Evolutionary conservation across 2,329 filamentous ascomycete species (phyloP), one percentile per base, ranked within the genome.

Genomic region (Ceratocystis alfenasii): DNA sequence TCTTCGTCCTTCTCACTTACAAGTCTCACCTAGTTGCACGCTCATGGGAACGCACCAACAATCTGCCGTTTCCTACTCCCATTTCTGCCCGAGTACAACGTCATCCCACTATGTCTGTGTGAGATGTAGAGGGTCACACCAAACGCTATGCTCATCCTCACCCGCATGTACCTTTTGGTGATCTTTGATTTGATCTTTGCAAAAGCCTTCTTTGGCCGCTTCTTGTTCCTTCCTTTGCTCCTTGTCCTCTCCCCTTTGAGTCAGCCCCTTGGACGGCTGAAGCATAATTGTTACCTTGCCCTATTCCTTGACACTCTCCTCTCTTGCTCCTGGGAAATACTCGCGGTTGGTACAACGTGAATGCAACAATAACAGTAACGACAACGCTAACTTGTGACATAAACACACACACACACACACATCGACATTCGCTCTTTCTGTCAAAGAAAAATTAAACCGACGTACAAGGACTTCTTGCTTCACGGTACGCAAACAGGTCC

Each of bases 241-340:
- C 36, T 28, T 62, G 15, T 62, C 30, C 12, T n/a, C 12, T 30
- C 6, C 25, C 12, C 15, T 33, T 28, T 57, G 25, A 28, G 15
- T 59, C 28, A 59, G 17, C 55, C 55, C 55, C 55, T 59, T 59
- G 28, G 28, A 5, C 28, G 36, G 55, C 55, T 59, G 28, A 59
- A 59, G 55, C 55, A 33, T 7, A 36, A 20, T 33, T 59, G 28
- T 59, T 59, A 36, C 28, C 55, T 36, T 33, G 53, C n/a, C 10
- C 53, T 59, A 59, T 30, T 30, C 53, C 53, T 5, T 59, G 48
- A n/a, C 55, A 8, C 1, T n/a, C 22, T 20, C 17, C 22, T 12
- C 55, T 17, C 28, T 59, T 6, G 15, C 55, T 30, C 55, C 55
- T 36, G 55, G 55, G 33, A 33, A 36, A 17, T 8, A 36, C 15